phyloP scores from a whole-genome alignment of 768 basidiomycete genomes.

The Hericium erinaceus region DNA sequence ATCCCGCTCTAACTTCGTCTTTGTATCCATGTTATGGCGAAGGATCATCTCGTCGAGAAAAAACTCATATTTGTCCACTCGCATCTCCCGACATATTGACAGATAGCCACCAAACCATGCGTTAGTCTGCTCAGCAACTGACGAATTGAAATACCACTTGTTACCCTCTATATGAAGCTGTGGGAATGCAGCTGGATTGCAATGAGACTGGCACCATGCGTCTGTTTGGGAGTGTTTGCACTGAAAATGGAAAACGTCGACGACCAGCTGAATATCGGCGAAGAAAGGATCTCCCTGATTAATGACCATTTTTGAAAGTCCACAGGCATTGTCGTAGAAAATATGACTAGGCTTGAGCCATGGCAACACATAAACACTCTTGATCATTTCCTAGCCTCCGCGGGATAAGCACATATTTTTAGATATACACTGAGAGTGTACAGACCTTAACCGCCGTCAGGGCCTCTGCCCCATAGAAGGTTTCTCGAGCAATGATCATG shows the following conservation, averaged over 20 bases:
- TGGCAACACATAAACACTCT: not conserved
- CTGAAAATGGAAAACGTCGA: slow-evolving; percentile 18
- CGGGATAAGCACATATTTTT: not conserved
- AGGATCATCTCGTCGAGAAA: slow-evolving; percentile 25
- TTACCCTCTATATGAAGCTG: slow-evolving; percentile 15
- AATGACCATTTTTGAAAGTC: not conserved
- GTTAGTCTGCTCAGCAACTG: slow-evolving; percentile 26
- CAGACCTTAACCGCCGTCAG: slow-evolving; percentile 9
- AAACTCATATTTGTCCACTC: slow-evolving; percentile 16
- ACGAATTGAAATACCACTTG: slow-evolving; percentile 26
- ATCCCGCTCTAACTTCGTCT: not conserved
- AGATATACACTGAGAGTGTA: not conserved
- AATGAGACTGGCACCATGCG: slow-evolving; percentile 16
- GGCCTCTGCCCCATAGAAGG: slow-evolving; percentile 11
- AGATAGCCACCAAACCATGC: slow-evolving; percentile 26
- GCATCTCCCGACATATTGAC: slow-evolving; percentile 23
- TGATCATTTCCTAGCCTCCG: not conserved
- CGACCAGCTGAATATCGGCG: slow-evolving; percentile 5
- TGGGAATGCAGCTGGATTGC: slow-evolving; percentile 21
- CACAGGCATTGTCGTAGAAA: not conserved
- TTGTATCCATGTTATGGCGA: slow-evolving; percentile 10
- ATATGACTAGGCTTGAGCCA: not conserved
- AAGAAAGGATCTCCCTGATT: not conserved
- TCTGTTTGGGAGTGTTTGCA: slow-evolving; percentile 18
- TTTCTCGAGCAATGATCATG: slow-evolving; percentile 10